A percentile compares a stretch with the other conserved stretches of the same genome.
Evolutionary conservation across 208 protist species (phyloP).

Genomic region (Leishmania major): DNA sequence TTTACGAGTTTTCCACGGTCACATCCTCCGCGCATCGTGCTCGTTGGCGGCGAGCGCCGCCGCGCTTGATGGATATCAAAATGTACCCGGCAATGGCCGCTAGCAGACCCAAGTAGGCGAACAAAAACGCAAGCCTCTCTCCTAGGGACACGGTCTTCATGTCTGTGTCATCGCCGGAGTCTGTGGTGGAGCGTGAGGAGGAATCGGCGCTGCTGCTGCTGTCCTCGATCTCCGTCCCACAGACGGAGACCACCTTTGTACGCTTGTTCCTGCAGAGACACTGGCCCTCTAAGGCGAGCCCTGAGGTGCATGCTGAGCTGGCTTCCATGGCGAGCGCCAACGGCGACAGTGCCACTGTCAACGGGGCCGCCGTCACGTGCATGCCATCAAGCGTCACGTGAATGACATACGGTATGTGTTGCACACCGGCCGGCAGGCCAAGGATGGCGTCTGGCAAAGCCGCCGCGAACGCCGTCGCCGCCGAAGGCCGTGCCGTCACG

Average conservation of each 20-base stretch:
- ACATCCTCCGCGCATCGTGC: conserved; percentile 20
- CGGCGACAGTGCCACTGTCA: conserved; percentile 55
- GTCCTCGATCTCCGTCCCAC: conserved; percentile 14
- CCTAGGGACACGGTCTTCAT: conserved; percentile 14
- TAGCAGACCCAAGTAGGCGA: conserved; percentile 45
- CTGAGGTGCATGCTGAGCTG: conserved; percentile 47
- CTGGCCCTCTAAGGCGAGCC: conserved; percentile 35
- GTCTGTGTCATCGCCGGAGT: not conserved
- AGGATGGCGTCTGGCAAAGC: conserved; percentile 30
- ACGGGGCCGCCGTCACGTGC: conserved; percentile 32
- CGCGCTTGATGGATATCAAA: conserved; percentile 26
- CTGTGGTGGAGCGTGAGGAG: not conserved
- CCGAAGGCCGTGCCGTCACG: conserved; percentile 21
- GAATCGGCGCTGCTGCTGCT: conserved; percentile 4
- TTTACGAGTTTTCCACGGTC: conserved; percentile 21
- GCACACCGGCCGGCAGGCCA: conserved; percentile 3
- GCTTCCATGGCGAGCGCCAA: conserved; percentile 52
- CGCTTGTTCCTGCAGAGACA: conserved; percentile 41
- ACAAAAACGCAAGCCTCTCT: conserved; percentile 31
- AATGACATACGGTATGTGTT: conserved; percentile 21
- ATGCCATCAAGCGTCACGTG: conserved; percentile 44
- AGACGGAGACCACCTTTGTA: conserved; percentile 27
- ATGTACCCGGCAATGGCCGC: conserved; percentile 37
- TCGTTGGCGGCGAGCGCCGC: conserved; percentile 9
- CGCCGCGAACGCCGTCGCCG: conserved; percentile 12